Evolutionary conservation across 352 stramenopile species (phyloP).

Genomic region (Globisporangium splendens): DNA sequence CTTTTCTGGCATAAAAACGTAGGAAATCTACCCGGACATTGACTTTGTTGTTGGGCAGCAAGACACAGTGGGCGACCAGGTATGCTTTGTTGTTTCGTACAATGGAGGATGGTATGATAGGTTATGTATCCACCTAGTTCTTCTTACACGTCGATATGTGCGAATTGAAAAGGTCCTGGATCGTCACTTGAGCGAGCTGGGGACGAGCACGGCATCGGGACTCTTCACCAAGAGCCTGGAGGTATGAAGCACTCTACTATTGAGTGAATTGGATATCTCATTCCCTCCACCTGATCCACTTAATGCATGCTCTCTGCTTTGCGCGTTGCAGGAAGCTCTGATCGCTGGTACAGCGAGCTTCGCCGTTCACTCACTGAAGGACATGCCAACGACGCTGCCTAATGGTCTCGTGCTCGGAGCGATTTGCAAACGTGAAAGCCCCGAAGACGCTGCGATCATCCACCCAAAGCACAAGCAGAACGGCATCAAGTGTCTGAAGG

Average conservation of each 20-base stretch:
- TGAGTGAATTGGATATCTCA: too few relatives aligned
- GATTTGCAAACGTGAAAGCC: slow-evolving; percentile 82
- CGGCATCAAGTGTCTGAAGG: slow-evolving; percentile 42
- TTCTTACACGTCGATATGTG: neutral
- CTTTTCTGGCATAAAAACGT: too few relatives aligned
- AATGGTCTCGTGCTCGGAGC: slow-evolving; percentile 72
- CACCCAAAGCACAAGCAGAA: slow-evolving; percentile 82
- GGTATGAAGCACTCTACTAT: slow-evolving; percentile 15
- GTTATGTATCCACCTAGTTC: too few relatives aligned
- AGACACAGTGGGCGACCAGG: slow-evolving; percentile 81
- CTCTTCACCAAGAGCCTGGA: slow-evolving; percentile 91
- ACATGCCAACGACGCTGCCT: slow-evolving; percentile 85
- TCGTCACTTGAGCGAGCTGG: slow-evolving; percentile 72
- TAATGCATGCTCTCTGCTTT: neutral
- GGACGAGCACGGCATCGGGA: slow-evolving; percentile 58
- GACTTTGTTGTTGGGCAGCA: slow-evolving; percentile 76
- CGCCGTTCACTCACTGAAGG: slow-evolving; percentile 88
- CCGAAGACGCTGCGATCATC: slow-evolving; percentile 78
- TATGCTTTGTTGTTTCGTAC: neutral
- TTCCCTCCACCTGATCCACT: neutral
- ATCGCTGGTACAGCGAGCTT: slow-evolving; percentile 62
- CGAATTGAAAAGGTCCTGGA: slow-evolving; percentile 38
- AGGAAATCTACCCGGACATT: slow-evolving; percentile 55
- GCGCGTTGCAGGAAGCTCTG: slow-evolving; percentile 43
- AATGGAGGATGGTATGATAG: too few relatives aligned